phyloP scores from a whole-genome alignment of 2,329 filamentous ascomycete genomes.

The Monosporascus sp. region DNA sequence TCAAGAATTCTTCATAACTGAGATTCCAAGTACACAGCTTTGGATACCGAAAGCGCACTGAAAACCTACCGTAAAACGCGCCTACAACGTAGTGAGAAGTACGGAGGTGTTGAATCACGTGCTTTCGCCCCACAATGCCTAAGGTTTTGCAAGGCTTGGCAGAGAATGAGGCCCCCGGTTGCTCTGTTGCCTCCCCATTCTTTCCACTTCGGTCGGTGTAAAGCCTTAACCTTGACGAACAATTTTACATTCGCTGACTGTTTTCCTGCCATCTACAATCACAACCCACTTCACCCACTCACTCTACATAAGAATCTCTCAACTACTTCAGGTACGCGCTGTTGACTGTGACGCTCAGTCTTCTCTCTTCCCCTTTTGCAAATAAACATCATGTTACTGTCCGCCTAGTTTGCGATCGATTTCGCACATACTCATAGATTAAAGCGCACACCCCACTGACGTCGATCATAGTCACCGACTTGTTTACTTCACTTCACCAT shows the following conservation, averaged over 20 bases:
- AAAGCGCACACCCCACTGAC: constrained; percentile 19
- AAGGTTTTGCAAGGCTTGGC: not conserved
- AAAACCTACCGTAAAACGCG: not conserved
- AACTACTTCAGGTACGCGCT: not conserved
- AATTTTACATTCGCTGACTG: not conserved
- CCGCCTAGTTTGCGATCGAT: not conserved
- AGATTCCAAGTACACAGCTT: too few species aligned
- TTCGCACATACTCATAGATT: constrained; percentile 3
- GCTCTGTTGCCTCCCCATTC: not conserved
- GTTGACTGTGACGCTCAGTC: too few species aligned
- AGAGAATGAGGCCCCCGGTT: not conserved
- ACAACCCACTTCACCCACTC: not conserved
- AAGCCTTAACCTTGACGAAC: not conserved
- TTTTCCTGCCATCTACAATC: not conserved
- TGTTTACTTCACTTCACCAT: constrained; percentile 42
- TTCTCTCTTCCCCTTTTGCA: too few species aligned
- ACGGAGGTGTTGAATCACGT: not conserved
- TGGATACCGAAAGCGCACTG: not conserved
- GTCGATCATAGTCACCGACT: constrained; percentile 22
- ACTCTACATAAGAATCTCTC: not conserved
- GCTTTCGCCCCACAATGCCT: not conserved
- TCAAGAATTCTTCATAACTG: too few species aligned
- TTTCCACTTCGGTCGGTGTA: not conserved
- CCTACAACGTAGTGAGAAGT: not conserved
- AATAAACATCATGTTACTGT: not conserved